Percentiles rank a stretch among this genome's conserved stretches.
phyloP scores from a whole-genome alignment of 768 basidiomycete species.

The Phylloporus rhodoxanthus region DNA sequence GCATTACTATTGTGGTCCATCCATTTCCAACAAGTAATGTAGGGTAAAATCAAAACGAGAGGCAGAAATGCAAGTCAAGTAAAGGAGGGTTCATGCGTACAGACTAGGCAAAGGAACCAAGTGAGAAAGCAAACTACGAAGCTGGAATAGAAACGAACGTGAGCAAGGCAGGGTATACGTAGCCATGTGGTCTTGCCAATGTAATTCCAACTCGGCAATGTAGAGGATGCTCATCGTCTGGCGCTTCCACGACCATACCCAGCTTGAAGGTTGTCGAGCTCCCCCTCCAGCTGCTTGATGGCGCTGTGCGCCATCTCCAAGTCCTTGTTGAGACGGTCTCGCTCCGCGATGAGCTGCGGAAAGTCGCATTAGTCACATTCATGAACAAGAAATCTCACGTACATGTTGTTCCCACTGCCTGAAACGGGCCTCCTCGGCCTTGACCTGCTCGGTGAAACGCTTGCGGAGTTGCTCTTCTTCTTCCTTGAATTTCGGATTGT shows the following conservation, averaged over 20 bases:
- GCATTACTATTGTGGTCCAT: background rate
- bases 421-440: constrained; percentile 95
- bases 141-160: constrained; percentile 17
- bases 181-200: constrained; percentile 6
- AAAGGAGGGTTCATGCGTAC: constrained; percentile 22
- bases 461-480: constrained; percentile 96
- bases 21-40: constrained; percentile 11
- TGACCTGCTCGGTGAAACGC: constrained; percentile 99
- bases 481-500: constrained; percentile 99
- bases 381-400: constrained; percentile 25
- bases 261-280: constrained; percentile 84
- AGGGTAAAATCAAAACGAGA: constrained; percentile 12
- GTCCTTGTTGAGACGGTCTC: constrained; percentile 98
- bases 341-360: constrained; percentile 87
- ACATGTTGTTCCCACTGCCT: constrained; percentile 99
- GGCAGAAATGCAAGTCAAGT: constrained; percentile 3
- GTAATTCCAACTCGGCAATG: constrained; percentile 5
- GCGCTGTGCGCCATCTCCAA: constrained; percentile 87
- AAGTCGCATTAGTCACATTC: constrained; percentile 13
- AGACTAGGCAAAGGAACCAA: background rate
- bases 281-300: constrained; percentile 86
- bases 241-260: constrained; percentile 68
- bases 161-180: constrained; percentile 25
- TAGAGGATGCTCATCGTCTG: constrained; percentile 20
- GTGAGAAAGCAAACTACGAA: constrained; percentile 2